phyloP scores from a whole-genome alignment of 2,329 filamentous ascomycete genomes.

The Fusarium drepaniforme region DNA sequence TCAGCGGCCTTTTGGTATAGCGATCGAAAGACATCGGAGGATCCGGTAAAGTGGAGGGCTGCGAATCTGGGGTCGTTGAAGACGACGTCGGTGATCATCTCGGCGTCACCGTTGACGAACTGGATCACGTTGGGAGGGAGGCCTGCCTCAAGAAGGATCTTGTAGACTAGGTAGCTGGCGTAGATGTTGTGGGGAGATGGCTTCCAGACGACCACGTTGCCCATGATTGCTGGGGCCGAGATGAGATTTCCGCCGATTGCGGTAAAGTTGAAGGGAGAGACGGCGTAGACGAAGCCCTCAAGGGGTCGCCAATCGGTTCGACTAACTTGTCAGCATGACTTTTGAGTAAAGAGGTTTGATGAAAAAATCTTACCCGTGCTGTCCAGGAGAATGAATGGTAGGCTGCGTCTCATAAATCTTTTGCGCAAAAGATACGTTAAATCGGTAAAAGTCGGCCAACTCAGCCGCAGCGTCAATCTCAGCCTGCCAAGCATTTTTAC shows the following conservation, averaged over 20 bases:
- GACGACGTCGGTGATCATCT: slow-evolving; percentile 81
- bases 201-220: slow-evolving; percentile 96
- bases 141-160: slow-evolving; percentile 90
- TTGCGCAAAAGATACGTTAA: slow-evolving; percentile 93
- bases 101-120: slow-evolving; percentile 89
- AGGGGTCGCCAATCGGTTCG: slow-evolving; percentile 62
- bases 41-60: slow-evolving; percentile 91
- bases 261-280: slow-evolving; percentile 97
- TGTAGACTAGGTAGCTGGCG: slow-evolving; percentile 88
- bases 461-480: slow-evolving; percentile 98
- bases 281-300: slow-evolving; percentile 93
- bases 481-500: slow-evolving; percentile 97
- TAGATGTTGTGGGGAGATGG: slow-evolving; percentile 86
- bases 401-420: slow-evolving; percentile 91
- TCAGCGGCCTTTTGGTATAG: slow-evolving; percentile 86
- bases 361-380: slow-evolving; percentile 28
- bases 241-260: slow-evolving; percentile 90
- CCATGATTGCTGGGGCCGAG: slow-evolving; percentile 85
- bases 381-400: slow-evolving; percentile 86
- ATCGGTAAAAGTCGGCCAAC: slow-evolving; percentile 89
- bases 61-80: slow-evolving; percentile 83
- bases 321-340: not conserved
- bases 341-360: not conserved
- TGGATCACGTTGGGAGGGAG: slow-evolving; percentile 90
- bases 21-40: slow-evolving; percentile 87